Conservation (phyloP, 1,284 basidiomycete genomes). For the Xerocomus amazonicus region DNA sequence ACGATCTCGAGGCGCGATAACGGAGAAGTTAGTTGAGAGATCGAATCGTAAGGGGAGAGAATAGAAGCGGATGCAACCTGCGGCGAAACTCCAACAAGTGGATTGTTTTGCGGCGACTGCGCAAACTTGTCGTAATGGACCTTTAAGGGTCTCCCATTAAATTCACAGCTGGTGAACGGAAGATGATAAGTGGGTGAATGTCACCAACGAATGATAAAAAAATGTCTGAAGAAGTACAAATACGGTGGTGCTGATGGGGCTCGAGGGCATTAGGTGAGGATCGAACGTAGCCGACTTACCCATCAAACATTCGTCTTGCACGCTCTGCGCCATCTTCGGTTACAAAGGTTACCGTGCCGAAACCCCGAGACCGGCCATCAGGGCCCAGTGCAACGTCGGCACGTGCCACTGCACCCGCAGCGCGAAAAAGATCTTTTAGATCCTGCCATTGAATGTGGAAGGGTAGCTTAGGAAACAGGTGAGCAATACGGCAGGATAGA, state of each 20-base stretch:
- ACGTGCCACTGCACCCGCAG: constrained; percentile 89
- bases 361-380: constrained; percentile 93
- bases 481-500: constrained; percentile 14
- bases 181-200: constrained; percentile 11
- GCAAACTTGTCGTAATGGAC: constrained; percentile 84
- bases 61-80: constrained; percentile 16
- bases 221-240: background rate
- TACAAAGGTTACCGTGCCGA: constrained; percentile 92
- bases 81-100: constrained; percentile 25
- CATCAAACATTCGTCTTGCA: constrained; percentile 84
- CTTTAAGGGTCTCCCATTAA: constrained; percentile 79
- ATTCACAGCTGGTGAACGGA: constrained; percentile 63
- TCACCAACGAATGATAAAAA: background rate
- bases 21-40: constrained; percentile 26
- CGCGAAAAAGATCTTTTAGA: constrained; percentile 93
- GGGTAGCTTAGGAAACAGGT: constrained; percentile 64
- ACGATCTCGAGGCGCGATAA: constrained; percentile 27
- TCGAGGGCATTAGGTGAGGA: background rate
- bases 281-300: constrained; percentile 47
- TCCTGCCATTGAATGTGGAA: constrained; percentile 99
- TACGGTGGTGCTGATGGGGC: background rate
- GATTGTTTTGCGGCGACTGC: constrained; percentile 36
- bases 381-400: constrained; percentile 91
- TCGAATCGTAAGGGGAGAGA: constrained; percentile 24
- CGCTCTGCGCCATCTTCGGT: constrained; percentile 85